These are phyloP conservation scores for Microbotryum violaceum DNA, from an alignment of 1,284 basidiomycete species.

Conservation along the genomic window DNA sequence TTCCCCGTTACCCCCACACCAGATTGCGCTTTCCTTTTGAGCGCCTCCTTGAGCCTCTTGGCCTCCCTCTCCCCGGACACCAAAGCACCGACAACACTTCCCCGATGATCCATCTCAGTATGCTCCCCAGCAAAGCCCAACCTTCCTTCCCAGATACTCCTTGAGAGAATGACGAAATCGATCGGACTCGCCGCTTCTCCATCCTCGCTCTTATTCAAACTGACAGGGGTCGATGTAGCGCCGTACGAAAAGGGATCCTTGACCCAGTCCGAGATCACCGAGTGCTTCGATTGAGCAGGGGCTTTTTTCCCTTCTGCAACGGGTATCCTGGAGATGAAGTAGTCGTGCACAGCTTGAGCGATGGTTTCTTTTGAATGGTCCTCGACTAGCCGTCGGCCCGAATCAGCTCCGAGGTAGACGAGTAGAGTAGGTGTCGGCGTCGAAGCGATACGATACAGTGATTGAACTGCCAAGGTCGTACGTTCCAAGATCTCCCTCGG, in stretches of 20 bases:
- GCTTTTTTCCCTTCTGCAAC: too few species aligned
- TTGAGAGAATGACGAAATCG: conserved; percentile 46
- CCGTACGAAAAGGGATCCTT: conserved; percentile 46
- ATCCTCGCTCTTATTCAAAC: conserved; percentile 25
- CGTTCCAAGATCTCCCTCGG: conserved; percentile 22
- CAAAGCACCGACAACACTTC: conserved; percentile 44
- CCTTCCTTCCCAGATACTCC: conserved; percentile 44
- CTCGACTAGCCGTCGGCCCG: conserved; percentile 24
- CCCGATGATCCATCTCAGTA: conserved; percentile 47
- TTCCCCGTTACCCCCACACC: too few species aligned
- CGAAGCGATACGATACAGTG: conserved; percentile 19
- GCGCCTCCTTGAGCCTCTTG: conserved; percentile 32
- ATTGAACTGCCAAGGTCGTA: conserved; percentile 26
- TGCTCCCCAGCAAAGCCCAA: conserved; percentile 51
- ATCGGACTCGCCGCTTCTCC: conserved; percentile 43
- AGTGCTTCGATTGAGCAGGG: conserved; percentile 24
- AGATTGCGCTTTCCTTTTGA: too few species aligned
- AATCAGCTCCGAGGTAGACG: conserved; percentile 29
- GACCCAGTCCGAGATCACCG: conserved; percentile 44
- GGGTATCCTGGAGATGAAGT: conserved; percentile 31
- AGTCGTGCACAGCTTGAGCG: conserved; percentile 39
- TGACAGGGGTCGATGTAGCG: conserved; percentile 47
- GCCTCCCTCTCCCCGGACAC: conserved; percentile 45
- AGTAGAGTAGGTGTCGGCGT: conserved; percentile 29
- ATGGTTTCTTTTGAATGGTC: conserved; percentile 35